Evolutionary conservation across 768 basidiomycete species (phyloP), one percentile per base, ranked within the genome.

Genomic region (Pleurotus platypus): DNA sequence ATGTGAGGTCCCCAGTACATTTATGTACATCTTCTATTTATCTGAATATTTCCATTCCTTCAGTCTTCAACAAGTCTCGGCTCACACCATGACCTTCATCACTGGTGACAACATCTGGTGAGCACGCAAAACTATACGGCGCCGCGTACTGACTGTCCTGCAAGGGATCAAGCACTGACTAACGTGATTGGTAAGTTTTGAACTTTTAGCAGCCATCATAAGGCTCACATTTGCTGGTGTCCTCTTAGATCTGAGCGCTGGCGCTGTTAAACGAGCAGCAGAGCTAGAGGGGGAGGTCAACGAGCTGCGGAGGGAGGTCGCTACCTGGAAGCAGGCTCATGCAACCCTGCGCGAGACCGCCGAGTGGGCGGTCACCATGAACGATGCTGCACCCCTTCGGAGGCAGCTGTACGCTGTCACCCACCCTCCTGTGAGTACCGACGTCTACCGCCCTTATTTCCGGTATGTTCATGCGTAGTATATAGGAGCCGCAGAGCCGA

Each of bases 291-390:
- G 73, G 49, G 80, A 84, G 57, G 78, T 90, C 48, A 73, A 79
- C 35, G 86, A 88, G 62, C 77, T 90, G 43, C 87, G 90, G 66
- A 72, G 83, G 42, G 88, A 91, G 69, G 72, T 89, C 24, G 72
- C 75, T 16, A 80, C 86, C 22, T 87, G 86, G 85, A 88, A 87
- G 69, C 81, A 82, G 63, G 87, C 87, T 20, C 86, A 88, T 66
- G 72, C 85, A 13, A 77, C 77, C 46, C 80, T 80, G 24, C 71
- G 86, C 50, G 86, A 89, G 60, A 77, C 79, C 22, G 79, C 81
- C 30, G 84, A 87, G 62, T 81, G 82, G 26, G 84, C 87, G 60
- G 75, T 75, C 51, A 83, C 82, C 63, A 77, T 82, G 72, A 85
- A 86, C 80, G 84, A 87, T 66, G 81, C 88, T 54, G 74, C 81